Evolutionary conservation across 371 early-diverging fungal species (phyloP), one percentile per base, ranked within the genome.

Genomic region (Nematocida ausubeli): DNA sequence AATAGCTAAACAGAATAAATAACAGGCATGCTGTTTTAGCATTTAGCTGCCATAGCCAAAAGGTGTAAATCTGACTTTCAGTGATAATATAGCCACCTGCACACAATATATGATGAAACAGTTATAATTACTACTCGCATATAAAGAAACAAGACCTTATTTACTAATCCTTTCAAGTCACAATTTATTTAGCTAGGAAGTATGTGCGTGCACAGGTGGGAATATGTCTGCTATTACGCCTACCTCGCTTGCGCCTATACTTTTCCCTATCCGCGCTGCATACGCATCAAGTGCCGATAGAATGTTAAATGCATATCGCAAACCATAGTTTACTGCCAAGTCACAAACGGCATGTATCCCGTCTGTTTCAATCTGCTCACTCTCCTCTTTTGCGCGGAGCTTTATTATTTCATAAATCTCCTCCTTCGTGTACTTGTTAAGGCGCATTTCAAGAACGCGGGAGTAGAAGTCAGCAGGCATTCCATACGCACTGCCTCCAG

Each of bases 401-500:
- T 88, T 88, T 62, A 98, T 83, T 72, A 98, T 96, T 70, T 92
- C 89, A 67, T 88, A 87, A 55, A 95, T 87, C 80, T 96, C 95
- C n/a, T 89, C 85, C 81, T 90, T 90, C 60, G 87, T 87, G 84
- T 95, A 94, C 12, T 92, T 88, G 37, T 87, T 83, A 16, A 95
- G 95, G 81, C 90, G 89, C 69, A 96, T 94, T 70, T 95, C 94
- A 42, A 95, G 87, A 52, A 91, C 85, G 35, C 98, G 90, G 83
- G 96, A 96, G 58, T 95, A 87, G 40, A 98, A 88, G 87, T 98
- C 98, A 47, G 92, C 90, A 22, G 98, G 96, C 79, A 96, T 90
- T 58, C 95, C 96, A 83, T 95, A 95, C 2, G 93, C 95, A 16
- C 60, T 72, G 2, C 65, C 69, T 34, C 62, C 24, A 7, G 62